Percentiles rank a stretch among this genome's conserved stretches.
Evolutionary conservation across 75 land plant species (phyloP).

Genomic region (Selaginella tamariscina): DNA sequence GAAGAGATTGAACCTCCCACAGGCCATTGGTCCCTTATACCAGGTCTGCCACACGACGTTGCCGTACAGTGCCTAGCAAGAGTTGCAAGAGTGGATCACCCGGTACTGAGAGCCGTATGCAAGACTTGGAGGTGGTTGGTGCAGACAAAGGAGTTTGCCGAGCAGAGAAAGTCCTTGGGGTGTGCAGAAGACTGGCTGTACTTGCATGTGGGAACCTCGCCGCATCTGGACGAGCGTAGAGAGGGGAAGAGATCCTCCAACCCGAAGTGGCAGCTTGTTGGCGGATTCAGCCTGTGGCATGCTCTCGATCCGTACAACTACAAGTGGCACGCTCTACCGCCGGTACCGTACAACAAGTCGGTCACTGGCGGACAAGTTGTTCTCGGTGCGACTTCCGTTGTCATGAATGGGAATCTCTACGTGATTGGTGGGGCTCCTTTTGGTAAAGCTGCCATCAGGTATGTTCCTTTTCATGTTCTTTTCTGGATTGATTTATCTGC

Average conservation of each 20-base stretch:
- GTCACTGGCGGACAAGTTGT: constrained; percentile 22
- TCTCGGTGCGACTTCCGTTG: constrained; percentile 23
- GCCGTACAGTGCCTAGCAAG: constrained; percentile 23
- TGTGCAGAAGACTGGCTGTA: constrained; percentile 25
- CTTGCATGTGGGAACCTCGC: constrained; percentile 27
- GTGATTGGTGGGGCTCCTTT: constrained; percentile 31
- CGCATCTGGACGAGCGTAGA: constrained; percentile 15
- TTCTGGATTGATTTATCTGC: neutral
- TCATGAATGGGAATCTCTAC: constrained; percentile 20
- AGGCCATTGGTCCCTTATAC: constrained; percentile 6
- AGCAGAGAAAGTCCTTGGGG: constrained; percentile 15
- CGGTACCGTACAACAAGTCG: constrained; percentile 19
- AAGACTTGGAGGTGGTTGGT: constrained; percentile 17
- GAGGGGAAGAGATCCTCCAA: constrained; percentile 13
- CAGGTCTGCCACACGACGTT: constrained; percentile 22
- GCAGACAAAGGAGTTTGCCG: constrained; percentile 20
- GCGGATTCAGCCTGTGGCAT: constrained; percentile 29
- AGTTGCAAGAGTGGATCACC: constrained; percentile 22
- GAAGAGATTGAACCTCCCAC: neutral
- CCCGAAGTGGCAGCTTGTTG: constrained; percentile 24
- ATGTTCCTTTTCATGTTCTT: neutral
- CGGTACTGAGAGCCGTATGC: constrained; percentile 18
- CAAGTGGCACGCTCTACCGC: constrained; percentile 28
- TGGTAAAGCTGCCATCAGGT: constrained; percentile 25
- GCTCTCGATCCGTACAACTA: constrained; percentile 26